phyloP scores from a whole-genome alignment of 1,284 basidiomycete genomes.

The Cystobasidium slooffiae region DNA sequence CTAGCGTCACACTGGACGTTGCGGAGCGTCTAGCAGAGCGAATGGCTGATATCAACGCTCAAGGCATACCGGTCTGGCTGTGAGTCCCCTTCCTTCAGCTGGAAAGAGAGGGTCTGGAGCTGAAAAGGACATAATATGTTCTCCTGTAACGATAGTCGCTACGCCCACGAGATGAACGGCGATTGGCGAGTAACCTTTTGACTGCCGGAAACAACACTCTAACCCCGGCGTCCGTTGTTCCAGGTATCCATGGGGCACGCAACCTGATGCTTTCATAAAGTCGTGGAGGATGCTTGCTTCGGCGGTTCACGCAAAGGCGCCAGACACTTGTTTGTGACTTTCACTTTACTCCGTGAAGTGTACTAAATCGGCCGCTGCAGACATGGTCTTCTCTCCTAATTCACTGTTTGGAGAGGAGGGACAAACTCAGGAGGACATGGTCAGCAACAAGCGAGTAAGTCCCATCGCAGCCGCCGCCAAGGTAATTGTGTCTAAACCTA shows the following conservation, averaged over 20 bases:
- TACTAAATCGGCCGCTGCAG: background rate
- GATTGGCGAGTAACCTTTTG: constrained; percentile 12
- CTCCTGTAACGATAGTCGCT: constrained; percentile 5
- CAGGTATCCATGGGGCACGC: constrained; percentile 39
- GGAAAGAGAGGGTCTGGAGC: no score
- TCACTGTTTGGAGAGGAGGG: constrained; percentile 16
- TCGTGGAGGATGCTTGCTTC: constrained; percentile 41
- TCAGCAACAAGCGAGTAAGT: no score
- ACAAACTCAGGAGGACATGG: background rate
- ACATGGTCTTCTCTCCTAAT: constrained; percentile 44
- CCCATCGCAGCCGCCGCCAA: no score
- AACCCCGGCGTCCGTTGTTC: no score
- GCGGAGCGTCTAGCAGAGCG: constrained; percentile 34
- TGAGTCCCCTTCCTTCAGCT: background rate
- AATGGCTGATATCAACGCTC: constrained; percentile 43
- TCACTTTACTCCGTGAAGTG: background rate
- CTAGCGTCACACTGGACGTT: constrained; percentile 34
- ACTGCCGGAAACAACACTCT: no score
- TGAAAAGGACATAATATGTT: no score
- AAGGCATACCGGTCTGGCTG: constrained; percentile 43
- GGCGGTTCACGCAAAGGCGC: constrained; percentile 36
- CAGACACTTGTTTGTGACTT: constrained; percentile 19
- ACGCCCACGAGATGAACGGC: constrained; percentile 42
- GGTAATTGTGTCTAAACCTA: no score
- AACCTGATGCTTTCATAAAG: constrained; percentile 38